Conservation (phyloP, 2,329 filamentous ascomycete genomes). For the Colletotrichum camelliae region DNA sequence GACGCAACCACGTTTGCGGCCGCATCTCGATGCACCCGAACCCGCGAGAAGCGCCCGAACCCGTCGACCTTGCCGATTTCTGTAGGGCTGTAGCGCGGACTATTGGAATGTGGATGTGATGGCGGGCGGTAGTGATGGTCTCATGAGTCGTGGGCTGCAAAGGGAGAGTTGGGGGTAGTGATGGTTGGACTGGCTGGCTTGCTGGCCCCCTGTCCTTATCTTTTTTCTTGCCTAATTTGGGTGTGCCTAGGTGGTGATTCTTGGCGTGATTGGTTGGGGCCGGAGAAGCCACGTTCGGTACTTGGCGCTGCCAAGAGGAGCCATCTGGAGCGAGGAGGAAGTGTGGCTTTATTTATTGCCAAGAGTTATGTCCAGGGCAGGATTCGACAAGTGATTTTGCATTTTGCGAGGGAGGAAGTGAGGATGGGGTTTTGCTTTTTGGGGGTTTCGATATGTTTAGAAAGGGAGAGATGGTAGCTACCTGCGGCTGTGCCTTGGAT, state of each 20-base stretch:
- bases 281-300: neutral
- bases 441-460: neutral
- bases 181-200: neutral
- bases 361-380: neutral
- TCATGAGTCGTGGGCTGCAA: neutral
- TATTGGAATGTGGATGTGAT: neutral
- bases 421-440: neutral
- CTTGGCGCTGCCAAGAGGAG: neutral
- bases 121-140: neutral
- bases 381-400: neutral
- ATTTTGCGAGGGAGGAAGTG: neutral
- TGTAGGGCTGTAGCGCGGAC: neutral
- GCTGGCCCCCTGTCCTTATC: neutral
- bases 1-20: neutral
- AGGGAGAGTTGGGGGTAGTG: neutral
- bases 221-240: slow-evolving; percentile 1
- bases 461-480: neutral
- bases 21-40: neutral
- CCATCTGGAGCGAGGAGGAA: neutral
- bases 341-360: neutral
- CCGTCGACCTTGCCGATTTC: neutral
- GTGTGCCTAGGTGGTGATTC: neutral
- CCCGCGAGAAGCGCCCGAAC: neutral
- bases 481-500: neutral
- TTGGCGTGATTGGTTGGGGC: slow-evolving; percentile 16